Evolutionary conservation across 1,284 basidiomycete species (phyloP).

Genomic region (Pseudozyma sp.): DNA sequence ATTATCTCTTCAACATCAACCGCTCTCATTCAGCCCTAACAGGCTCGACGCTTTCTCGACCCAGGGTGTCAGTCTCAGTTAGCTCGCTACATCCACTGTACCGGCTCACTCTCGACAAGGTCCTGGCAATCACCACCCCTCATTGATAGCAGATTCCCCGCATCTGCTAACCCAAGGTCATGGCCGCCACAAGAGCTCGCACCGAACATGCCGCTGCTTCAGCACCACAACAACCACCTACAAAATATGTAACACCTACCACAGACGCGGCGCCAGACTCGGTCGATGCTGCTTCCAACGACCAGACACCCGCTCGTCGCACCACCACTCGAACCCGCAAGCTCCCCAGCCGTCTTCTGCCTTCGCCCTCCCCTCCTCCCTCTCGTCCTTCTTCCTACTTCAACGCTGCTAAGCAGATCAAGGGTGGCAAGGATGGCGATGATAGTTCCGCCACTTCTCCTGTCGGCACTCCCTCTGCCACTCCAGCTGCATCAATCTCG

Average conservation of each 20-base stretch:
- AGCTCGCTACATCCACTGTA: neutral
- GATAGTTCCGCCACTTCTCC: constrained; percentile 8
- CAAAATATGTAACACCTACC: constrained; percentile 18
- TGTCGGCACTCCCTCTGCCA: constrained; percentile 2
- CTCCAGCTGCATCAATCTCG: neutral
- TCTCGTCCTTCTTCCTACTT: constrained; percentile 37
- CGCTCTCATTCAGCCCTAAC: constrained; percentile 18
- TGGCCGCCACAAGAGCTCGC: constrained; percentile 51
- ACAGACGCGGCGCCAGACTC: constrained; percentile 12
- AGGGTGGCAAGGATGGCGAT: constrained; percentile 26
- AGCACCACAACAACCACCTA: constrained; percentile 18
- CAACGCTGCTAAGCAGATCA: constrained; percentile 33
- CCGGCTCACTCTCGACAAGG: neutral
- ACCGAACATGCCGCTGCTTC: constrained; percentile 39
- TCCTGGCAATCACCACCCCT: neutral
- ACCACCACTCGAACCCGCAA: constrained; percentile 52
- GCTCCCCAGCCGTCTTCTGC: constrained; percentile 51
- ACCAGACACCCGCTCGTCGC: constrained; percentile 42
- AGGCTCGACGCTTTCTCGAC: neutral
- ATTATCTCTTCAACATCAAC: constrained; percentile 14
- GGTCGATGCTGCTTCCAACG: constrained; percentile 14
- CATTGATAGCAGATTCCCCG: neutral
- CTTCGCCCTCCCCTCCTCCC: constrained; percentile 47
- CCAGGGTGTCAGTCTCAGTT: neutral
- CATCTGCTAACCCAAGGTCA: constrained; percentile 22